Evolutionary conservation across 768 basidiomycete genomes (phyloP).

Genomic region (Russula abietina): DNA sequence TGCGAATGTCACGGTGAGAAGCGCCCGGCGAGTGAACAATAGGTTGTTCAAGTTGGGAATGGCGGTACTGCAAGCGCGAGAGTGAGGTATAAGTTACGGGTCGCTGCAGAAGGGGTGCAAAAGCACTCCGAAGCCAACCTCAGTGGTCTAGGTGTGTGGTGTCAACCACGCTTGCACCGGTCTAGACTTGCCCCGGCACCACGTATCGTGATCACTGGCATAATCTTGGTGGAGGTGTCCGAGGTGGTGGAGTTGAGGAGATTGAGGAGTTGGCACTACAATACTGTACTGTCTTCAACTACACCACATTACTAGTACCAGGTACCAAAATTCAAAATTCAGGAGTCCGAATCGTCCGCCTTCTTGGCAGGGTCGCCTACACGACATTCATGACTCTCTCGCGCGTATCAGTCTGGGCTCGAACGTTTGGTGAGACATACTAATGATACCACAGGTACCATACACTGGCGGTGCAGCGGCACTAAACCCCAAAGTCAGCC

Average conservation of each 20-base stretch:
- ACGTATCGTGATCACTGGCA: background rate
- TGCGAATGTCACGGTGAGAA: slow-evolving; percentile 2
- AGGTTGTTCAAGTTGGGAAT: background rate
- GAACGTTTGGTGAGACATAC: background rate
- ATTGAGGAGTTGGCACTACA: background rate
- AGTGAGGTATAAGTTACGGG: background rate
- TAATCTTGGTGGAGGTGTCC: too few relatives aligned
- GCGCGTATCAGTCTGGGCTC: background rate
- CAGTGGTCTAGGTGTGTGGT: background rate
- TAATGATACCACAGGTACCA: background rate
- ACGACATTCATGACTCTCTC: background rate
- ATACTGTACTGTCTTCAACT: background rate
- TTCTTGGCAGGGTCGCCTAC: background rate
- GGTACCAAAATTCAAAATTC: background rate
- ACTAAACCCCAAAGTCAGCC: background rate
- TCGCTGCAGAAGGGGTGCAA: too few relatives aligned
- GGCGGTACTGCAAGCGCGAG: background rate
- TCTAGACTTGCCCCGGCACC: background rate
- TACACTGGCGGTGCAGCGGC: too few relatives aligned
- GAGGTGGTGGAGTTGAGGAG: background rate
- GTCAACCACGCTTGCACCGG: background rate
- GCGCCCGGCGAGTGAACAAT: background rate
- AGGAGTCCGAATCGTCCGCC: background rate
- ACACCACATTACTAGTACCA: background rate
- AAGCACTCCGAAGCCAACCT: background rate